Percentiles rank a stretch among this genome's conserved stretches.
Evolutionary conservation across 129 eudicot species (phyloP).

Genomic region (Saussurea involucrata): DNA sequence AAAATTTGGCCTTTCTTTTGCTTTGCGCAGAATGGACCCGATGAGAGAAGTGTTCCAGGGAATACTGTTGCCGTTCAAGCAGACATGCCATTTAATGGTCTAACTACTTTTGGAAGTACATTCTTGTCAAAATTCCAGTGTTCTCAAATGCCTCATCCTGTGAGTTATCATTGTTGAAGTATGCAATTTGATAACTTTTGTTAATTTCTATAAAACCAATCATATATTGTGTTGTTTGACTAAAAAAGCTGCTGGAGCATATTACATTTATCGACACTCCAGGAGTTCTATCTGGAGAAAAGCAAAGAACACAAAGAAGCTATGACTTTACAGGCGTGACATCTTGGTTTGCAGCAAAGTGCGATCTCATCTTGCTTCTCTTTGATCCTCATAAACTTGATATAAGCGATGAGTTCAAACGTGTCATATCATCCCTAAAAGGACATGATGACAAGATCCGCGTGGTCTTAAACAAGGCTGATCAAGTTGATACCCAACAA

Average conservation of each 20-base stretch:
- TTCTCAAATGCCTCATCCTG: constrained; percentile 96
- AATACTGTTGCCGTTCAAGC: constrained; percentile 92
- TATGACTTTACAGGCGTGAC: constrained; percentile 95
- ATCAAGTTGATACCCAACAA: constrained; percentile 97
- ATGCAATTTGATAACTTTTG: neutral
- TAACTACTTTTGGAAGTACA: constrained; percentile 76
- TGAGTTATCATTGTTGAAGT: constrained; percentile 37
- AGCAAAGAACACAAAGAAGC: constrained; percentile 89
- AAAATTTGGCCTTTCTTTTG: constrained; percentile 11
- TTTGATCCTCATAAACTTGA: constrained; percentile 98
- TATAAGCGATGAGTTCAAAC: constrained; percentile 91
- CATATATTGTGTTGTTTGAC: constrained; percentile 8
- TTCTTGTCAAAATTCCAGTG: constrained; percentile 95
- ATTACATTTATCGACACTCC: constrained; percentile 90
- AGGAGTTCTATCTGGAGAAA: constrained; percentile 94
- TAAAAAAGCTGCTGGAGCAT: constrained; percentile 71
- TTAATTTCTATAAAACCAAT: neutral
- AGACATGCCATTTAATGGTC: constrained; percentile 93
- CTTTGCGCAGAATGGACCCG: constrained; percentile 66
- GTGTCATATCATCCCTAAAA: constrained; percentile 77
- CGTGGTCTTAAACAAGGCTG: constrained; percentile 93
- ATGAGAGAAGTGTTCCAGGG: constrained; percentile 94
- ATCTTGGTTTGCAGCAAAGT: constrained; percentile 92
- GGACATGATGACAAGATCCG: constrained; percentile 98
- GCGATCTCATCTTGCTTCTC: constrained; percentile 77